Evolutionary conservation across 441 rosid species (phyloP).

Genomic region (Syzygium syzygioides): DNA sequence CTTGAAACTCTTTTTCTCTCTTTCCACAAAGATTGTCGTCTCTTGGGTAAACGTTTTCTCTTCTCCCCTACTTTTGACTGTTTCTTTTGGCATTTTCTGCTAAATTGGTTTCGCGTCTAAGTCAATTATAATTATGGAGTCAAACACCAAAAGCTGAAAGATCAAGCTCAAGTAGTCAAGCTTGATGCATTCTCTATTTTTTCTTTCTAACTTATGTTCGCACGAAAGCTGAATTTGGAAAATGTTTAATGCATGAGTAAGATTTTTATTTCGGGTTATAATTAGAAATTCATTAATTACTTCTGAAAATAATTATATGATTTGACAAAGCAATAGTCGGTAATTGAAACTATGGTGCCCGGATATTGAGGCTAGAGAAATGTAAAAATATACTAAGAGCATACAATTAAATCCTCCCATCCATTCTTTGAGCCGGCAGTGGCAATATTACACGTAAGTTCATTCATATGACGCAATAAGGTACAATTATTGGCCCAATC

Average conservation of each 20-base stretch:
- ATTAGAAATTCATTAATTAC: background rate
- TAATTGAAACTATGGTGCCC: background rate
- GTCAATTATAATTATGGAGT: background rate
- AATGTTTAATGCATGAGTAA: background rate
- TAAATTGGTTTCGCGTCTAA: background rate
- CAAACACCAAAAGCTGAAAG: background rate
- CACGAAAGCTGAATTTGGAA: background rate
- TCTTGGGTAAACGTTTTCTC: background rate
- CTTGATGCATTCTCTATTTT: background rate
- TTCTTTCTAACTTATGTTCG: background rate
- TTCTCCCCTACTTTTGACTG: background rate
- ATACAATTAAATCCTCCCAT: background rate
- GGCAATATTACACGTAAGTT: background rate
- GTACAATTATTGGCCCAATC: background rate
- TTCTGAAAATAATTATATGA: background rate
- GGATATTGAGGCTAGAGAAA: rapidly evolving
- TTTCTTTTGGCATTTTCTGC: background rate
- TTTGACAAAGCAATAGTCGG: background rate
- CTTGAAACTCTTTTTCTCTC: background rate
- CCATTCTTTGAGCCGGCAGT: background rate
- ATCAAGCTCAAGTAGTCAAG: background rate
- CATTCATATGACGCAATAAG: background rate
- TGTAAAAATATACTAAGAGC: background rate
- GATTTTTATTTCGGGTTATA: background rate
- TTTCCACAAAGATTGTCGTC: background rate